phyloP scores from a whole-genome alignment of 495 filamentous ascomycete species.

The Rhizodiscina lignyota region DNA sequence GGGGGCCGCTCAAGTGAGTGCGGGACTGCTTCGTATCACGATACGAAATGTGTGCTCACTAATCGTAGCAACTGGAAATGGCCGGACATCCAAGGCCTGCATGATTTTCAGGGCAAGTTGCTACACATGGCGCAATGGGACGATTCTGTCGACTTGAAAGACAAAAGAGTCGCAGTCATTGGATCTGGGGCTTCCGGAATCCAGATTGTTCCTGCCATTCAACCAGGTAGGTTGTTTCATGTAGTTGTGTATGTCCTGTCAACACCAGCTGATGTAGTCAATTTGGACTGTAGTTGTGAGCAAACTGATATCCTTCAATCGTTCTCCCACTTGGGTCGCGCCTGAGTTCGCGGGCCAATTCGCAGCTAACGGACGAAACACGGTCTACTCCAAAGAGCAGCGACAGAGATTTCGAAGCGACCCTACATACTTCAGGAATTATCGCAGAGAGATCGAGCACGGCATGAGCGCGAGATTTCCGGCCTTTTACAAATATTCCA shows the following conservation, averaged over 20 bases:
- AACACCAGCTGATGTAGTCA: no score
- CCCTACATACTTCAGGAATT: conserved; percentile 30
- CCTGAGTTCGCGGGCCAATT: conserved; percentile 26
- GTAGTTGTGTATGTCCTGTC: no score
- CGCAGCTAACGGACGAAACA: no score
- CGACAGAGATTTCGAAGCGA: conserved; percentile 30
- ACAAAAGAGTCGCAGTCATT: conserved; percentile 41
- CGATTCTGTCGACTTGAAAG: conserved; percentile 32
- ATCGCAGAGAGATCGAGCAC: conserved; percentile 33
- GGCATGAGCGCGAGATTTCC: conserved; percentile 41
- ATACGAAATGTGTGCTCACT: no score
- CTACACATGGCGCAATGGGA: conserved; percentile 41
- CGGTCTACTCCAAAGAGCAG: conserved; percentile 29
- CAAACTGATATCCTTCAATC: conserved; percentile 45
- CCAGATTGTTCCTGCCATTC: conserved; percentile 35
- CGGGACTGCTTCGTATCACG: no score
- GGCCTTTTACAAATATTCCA: conserved; percentile 22
- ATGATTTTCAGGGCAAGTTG: conserved; percentile 12
- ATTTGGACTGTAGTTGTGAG: conserved; percentile 34
- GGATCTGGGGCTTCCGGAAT: conserved; percentile 35
- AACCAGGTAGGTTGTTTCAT: no score
- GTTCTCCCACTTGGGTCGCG: conserved; percentile 55
- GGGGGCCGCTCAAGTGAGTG: conserved; percentile 20
- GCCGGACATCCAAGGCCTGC: conserved; percentile 13
- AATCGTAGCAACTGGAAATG: conserved; percentile 17